These are phyloP conservation scores for Brassica nigra DNA, from an alignment of 345 rosid species.

Conservation along the genomic window DNA sequence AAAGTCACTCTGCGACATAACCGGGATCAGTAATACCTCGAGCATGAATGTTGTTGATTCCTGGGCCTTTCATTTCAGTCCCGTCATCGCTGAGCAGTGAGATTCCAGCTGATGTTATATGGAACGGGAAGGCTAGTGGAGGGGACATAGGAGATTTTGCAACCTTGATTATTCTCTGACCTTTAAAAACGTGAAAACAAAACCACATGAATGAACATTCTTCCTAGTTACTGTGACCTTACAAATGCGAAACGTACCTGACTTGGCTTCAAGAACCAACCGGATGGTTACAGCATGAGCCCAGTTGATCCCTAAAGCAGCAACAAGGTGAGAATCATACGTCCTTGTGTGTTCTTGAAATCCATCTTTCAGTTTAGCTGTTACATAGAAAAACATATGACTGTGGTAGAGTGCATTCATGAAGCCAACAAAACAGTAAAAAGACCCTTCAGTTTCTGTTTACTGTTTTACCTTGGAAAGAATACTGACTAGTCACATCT, in stretches of 20 bases:
- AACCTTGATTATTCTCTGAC: constrained; percentile 72
- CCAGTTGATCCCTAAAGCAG: constrained; percentile 84
- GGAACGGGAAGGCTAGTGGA: constrained; percentile 73
- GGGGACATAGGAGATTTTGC: constrained; percentile 87
- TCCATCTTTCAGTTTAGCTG: constrained; percentile 47
- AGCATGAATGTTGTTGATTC: constrained; percentile 55
- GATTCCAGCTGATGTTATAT: constrained; percentile 66
- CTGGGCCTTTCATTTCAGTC: constrained; percentile 60
- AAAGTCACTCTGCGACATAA: neutral
- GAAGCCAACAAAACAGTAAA: neutral
- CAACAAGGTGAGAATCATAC: constrained; percentile 71
- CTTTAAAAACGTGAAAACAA: constrained; percentile 44
- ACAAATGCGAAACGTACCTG: constrained; percentile 47
- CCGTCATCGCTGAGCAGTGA: constrained; percentile 62
- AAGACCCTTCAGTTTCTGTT: constrained; percentile 20
- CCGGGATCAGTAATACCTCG: constrained; percentile 12
- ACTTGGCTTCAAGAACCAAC: constrained; percentile 69
- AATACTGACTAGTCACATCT: constrained; percentile 51
- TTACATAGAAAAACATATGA: constrained; percentile 17
- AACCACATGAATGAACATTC: constrained; percentile 10
- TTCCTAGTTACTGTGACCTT: neutral
- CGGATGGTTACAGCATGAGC: constrained; percentile 87
- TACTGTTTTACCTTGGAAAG: constrained; percentile 64
- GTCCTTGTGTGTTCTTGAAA: constrained; percentile 37
- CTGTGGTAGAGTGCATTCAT: neutral